A percentile compares a stretch with the other conserved stretches of the same genome.
Evolutionary conservation across 768 basidiomycete species (phyloP).

Genomic region (Lactarius indigo): DNA sequence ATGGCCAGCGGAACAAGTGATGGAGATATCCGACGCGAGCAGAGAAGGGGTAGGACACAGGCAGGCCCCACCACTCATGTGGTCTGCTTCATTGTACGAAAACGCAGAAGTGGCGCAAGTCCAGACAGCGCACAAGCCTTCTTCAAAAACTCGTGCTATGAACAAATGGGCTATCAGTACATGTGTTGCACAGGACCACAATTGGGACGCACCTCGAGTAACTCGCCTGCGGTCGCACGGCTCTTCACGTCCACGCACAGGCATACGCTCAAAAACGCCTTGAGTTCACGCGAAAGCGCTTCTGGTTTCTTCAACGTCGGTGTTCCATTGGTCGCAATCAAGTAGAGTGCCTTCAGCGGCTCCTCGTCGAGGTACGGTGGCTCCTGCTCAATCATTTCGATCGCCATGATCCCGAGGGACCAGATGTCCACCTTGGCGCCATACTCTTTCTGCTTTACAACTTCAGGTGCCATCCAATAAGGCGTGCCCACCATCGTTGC

Average conservation of each 20-base stretch:
- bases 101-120: slow-evolving; percentile 81
- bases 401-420: slow-evolving; percentile 97
- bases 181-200: slow-evolving; percentile 16
- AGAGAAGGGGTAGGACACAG: background rate
- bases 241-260: slow-evolving; percentile 95
- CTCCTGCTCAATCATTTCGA: slow-evolving; percentile 99
- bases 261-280: slow-evolving; percentile 97
- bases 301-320: slow-evolving; percentile 98
- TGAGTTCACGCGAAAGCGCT: slow-evolving; percentile 84
- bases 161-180: slow-evolving; percentile 7
- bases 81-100: slow-evolving; percentile 60
- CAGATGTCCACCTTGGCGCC: slow-evolving; percentile 96
- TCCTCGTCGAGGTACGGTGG: slow-evolving; percentile 96
- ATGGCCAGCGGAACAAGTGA: background rate
- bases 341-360: slow-evolving; percentile 87
- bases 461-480: slow-evolving; percentile 99
- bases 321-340: slow-evolving; percentile 97
- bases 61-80: slow-evolving; percentile 19
- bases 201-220: slow-evolving; percentile 63
- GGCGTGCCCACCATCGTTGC: slow-evolving; percentile 99
- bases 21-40: slow-evolving; percentile 17
- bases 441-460: slow-evolving; percentile 96
- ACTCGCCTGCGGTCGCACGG: slow-evolving; percentile 83
- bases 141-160: slow-evolving; percentile 91
- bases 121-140: slow-evolving; percentile 82